Base-by-base conservation (phyloP, 2,329 filamentous ascomycete species). In the Phoma sp. region DNA sequence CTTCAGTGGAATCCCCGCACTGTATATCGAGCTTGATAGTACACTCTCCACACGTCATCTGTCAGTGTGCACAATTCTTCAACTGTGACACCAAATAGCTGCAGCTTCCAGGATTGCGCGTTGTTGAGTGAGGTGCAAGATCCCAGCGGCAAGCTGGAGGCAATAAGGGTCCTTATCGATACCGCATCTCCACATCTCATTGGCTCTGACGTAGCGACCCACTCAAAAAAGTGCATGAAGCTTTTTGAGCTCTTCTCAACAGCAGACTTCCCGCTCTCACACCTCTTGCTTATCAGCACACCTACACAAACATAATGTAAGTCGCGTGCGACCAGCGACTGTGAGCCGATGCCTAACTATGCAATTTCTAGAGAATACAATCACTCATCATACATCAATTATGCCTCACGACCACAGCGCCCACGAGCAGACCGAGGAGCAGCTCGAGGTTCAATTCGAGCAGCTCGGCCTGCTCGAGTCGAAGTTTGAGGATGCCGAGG, bases 401-500 rank as follows among this genome's bases (percentile, higher is more conserved):
- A 73, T 73, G 68, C 59, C 61, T 37, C 64, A 62, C 44, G 39
- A 51, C 3, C 49, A 64, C 35, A 52, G 32, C 35, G 44, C 44
- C 37, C 54, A 52, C 22, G 45, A 48, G 55, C 48, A 53, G 51
- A 49, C 32, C 9, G 49, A 62, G 1, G 70, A 73, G 50, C 67
- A 71, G 57, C 51, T 71, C 27, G 45, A 61, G 23, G 72, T 67
- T 14, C 60, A 64, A 4, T 93, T 91, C 76, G 89, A 91, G 76
- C 85, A 93, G 73, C 86, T 98, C 61, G 84, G 86, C 54, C 83
- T 88, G 52, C 82, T 97, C 60, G 91, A 96, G 80, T 83, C 86
- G 64, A 89, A 96, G 60, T 96, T 96, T 68, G 87, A 93, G 56
- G 86, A 93, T 67, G 86, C 87, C 32, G 92, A 97, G 77, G 82